Evolutionary conservation across 2,329 filamentous ascomycete genomes (phyloP), one percentile per base, ranked within the genome.

Genomic region (Aspergillus quadricinctus): DNA sequence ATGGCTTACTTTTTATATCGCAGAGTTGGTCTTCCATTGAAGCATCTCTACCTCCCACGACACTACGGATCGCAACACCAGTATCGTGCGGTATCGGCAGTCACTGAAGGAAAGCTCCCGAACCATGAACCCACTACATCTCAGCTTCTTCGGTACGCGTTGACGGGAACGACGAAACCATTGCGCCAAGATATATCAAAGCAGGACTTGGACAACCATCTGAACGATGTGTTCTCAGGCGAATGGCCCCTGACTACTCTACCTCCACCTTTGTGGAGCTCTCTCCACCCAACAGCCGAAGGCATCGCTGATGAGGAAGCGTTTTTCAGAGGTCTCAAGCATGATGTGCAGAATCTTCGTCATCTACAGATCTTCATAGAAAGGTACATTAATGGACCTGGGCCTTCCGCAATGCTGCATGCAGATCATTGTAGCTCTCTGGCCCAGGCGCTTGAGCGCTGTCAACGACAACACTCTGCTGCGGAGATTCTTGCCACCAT

Each of bases 131-230:
- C 68, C 53, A 60, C 66, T 41, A 61, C 66, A 23, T 66, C 69
- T 21, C 64, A 73, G 52, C 49, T 73, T 49, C 59, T 74, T 41
- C 69, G 70, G 53, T 74, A 69, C 59, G 61, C 66, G 11, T 49
- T 75, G 37, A 71, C 59, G 8, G 65, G 65, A 28, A 66, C 58
- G 23, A 61, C 59, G 29, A 48, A 56, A 46, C 29, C 54, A 19
- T 19, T 48, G 28, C 27, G 54, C 8, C 49, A 62, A 31, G 19
- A 53, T 4, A 48, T 51, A 3, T 37, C 29, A 17, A 54, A 55
- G 11, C 11, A 51, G 5, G 49, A 55, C 3, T 28, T 65, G 25
- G 59, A 66, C 43, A 28, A 52, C 37, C 49, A 61, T 9, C 49
- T 70, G 19, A 53, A 57, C 14, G 54, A 61, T 4, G 51, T 64